Evolutionary conservation across 306 rosid species (phyloP).

Genomic region (Alnus glutinosa): DNA sequence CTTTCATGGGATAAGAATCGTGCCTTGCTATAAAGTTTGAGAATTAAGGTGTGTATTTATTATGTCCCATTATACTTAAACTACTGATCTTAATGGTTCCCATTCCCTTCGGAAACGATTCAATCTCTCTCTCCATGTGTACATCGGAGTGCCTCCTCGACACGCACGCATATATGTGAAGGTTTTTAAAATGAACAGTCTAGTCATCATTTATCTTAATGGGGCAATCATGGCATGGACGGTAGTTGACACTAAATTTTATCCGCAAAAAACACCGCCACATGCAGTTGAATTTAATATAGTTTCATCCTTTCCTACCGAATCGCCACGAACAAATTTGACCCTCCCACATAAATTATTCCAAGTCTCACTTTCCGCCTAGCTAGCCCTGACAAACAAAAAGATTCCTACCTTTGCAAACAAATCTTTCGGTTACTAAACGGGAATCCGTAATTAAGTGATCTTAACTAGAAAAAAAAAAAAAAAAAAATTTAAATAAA

Average conservation of each 20-base stretch:
- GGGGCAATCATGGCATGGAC: background rate
- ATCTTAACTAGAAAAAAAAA: too few species aligned
- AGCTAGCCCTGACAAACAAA: background rate
- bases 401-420: background rate
- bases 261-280: too few species aligned
- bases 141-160: too few species aligned
- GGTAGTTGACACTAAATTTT: conserved; percentile 7
- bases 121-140: background rate
- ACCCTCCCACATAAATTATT: background rate
- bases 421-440: too few species aligned
- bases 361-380: background rate
- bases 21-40: too few species aligned
- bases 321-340: background rate
- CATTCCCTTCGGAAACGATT: background rate
- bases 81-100: background rate
- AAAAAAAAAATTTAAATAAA: too few species aligned
- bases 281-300: too few species aligned
- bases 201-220: conserved; percentile 7
- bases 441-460: too few species aligned
- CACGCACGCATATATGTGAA: too few species aligned
- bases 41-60: too few species aligned
- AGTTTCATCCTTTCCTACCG: background rate
- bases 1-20: too few species aligned
- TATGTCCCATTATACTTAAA: too few species aligned
- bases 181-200: background rate